These are phyloP conservation scores for Linderina pennispora DNA, from an alignment of 192 early-diverging fungal species.

Conservation along the genomic window DNA sequence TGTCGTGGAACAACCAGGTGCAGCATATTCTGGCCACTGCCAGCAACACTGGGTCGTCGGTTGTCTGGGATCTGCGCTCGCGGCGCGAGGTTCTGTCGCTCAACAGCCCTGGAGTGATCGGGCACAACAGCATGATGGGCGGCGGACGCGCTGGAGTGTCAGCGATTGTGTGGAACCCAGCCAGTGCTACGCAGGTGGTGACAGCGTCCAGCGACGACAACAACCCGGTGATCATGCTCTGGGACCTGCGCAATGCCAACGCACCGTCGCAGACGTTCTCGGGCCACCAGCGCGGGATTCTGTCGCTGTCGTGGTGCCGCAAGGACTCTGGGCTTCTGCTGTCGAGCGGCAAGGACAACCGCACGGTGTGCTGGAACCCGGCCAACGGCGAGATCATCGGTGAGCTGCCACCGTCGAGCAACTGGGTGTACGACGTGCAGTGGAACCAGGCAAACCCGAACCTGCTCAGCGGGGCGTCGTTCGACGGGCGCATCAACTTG, in stretches of 20 bases:
- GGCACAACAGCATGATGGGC: constrained; percentile 18
- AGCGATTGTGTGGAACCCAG: constrained; percentile 87
- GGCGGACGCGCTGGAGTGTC: constrained; percentile 71
- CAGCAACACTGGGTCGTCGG: constrained; percentile 85
- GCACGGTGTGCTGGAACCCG: constrained; percentile 93
- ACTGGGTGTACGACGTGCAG: constrained; percentile 96
- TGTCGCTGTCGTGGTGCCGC: constrained; percentile 92
- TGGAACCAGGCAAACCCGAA: constrained; percentile 96
- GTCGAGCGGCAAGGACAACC: constrained; percentile 93
- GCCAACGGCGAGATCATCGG: constrained; percentile 75
- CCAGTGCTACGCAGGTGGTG: constrained; percentile 89
- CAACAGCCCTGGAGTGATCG: constrained; percentile 49
- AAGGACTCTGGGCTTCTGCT: constrained; percentile 90
- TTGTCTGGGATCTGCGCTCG: constrained; percentile 93
- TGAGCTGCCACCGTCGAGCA: constrained; percentile 75
- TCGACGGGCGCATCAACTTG: constrained; percentile 89
- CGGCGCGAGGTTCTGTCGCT: constrained; percentile 81
- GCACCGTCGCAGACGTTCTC: constrained; percentile 80
- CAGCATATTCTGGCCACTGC: constrained; percentile 91
- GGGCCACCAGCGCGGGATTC: constrained; percentile 87
- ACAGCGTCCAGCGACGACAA: constrained; percentile 90
- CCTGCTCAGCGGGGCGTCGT: constrained; percentile 77
- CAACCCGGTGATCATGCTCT: constrained; percentile 81
- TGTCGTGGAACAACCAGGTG: constrained; percentile 92
- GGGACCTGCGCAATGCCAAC: constrained; percentile 94